phyloP scores from a whole-genome alignment of 169 alveolate genomes.

The Amoebophrya sp. region DNA sequence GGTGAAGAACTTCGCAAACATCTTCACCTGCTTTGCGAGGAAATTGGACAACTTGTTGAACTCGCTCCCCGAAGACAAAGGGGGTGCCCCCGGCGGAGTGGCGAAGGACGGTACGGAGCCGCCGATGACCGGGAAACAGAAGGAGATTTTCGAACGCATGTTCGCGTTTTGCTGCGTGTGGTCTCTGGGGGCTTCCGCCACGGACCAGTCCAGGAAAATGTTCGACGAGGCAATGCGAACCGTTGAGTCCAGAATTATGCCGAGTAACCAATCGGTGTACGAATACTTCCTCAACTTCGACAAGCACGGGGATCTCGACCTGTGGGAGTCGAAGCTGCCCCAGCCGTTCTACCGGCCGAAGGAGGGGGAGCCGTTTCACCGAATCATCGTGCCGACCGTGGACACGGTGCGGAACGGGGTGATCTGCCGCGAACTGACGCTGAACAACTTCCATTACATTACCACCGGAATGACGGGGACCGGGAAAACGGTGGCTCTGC shows the following conservation, averaged over 20 bases:
- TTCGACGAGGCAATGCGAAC: slow-evolving; percentile 66
- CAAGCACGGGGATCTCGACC: slow-evolving; percentile 63
- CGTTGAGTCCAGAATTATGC: slow-evolving; percentile 70
- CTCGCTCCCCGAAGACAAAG: not conserved
- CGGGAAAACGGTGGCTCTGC: slow-evolving; percentile 84
- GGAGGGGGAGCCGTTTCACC: slow-evolving; percentile 70
- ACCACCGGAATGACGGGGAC: slow-evolving; percentile 87
- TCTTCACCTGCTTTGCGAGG: not conserved
- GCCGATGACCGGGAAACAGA: not conserved
- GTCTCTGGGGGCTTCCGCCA: slow-evolving; percentile 86
- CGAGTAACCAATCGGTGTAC: slow-evolving; percentile 76
- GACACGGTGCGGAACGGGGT: slow-evolving; percentile 76
- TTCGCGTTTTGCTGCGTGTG: slow-evolving; percentile 79
- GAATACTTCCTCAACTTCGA: slow-evolving; percentile 79
- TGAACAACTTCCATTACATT: slow-evolving; percentile 64
- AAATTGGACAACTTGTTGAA: not conserved
- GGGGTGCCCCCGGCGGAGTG: slow-evolving; percentile 1
- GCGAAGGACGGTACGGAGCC: not conserved
- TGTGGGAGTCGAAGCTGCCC: slow-evolving; percentile 54
- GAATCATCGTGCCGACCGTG: slow-evolving; percentile 84
- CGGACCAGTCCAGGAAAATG: slow-evolving; percentile 68
- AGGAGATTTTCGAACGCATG: slow-evolving; percentile 59
- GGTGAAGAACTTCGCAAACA: not conserved
- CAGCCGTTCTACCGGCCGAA: slow-evolving; percentile 60
- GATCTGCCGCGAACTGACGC: slow-evolving; percentile 62